Conservation (phyloP, 2,329 filamentous ascomycete genomes). For the Lecanicillium sp. region DNA sequence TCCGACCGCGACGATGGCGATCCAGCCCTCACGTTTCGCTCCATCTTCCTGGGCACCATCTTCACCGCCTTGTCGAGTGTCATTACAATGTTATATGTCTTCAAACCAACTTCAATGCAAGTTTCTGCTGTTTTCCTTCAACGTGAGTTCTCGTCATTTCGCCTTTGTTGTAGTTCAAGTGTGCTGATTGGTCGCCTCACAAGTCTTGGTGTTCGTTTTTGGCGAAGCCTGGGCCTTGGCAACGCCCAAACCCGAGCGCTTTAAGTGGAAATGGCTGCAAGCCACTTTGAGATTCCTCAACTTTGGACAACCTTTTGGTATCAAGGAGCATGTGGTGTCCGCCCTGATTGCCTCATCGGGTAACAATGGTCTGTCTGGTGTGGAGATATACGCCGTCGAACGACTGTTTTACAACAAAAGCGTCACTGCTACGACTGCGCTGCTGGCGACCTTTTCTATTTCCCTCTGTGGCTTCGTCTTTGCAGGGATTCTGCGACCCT, state of each 20-base stretch:
- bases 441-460: constrained; percentile 20
- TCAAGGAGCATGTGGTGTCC: constrained; percentile 15
- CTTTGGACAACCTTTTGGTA: constrained; percentile 12
- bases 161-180: too few relatives aligned
- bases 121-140: constrained; percentile 13
- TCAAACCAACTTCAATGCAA: constrained; percentile 12
- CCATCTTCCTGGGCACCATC: constrained; percentile 12
- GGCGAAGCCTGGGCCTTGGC: constrained; percentile 10
- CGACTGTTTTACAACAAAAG: constrained; percentile 12
- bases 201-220: constrained; percentile 10
- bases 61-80: constrained; percentile 13
- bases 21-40: constrained; percentile 14
- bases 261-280: constrained; percentile 5
- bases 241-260: constrained; percentile 9
- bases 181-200: too few relatives aligned
- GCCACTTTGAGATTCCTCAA: constrained; percentile 10
- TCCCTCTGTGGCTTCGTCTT: constrained; percentile 22
- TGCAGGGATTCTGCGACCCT: constrained; percentile 18
- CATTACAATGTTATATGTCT: constrained; percentile 14
- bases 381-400: constrained; percentile 16
- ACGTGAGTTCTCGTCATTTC: constrained; percentile 3
- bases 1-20: constrained; percentile 14
- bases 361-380: constrained; percentile 13
- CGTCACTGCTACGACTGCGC: constrained; percentile 17
- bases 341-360: constrained; percentile 14